phyloP scores from a whole-genome alignment of 192 early-diverging fungal genomes.

The Martensiomyces pterosporus region DNA sequence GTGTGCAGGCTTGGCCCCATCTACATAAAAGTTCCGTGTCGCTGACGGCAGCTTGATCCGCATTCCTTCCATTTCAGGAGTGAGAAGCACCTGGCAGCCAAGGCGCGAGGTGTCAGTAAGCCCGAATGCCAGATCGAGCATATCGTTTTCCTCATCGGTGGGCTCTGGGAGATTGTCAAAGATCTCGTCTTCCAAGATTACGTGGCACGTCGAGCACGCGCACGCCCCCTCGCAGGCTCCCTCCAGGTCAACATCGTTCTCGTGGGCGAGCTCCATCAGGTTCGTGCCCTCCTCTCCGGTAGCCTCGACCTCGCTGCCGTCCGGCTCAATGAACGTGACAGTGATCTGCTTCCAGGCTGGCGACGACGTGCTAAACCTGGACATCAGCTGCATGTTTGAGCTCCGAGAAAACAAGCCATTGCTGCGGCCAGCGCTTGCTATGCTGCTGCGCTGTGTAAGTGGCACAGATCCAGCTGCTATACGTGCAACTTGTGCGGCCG shows the following conservation, averaged over 20 bases:
- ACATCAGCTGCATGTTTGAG: neutral
- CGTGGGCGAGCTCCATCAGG: slow-evolving; percentile 87
- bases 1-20: slow-evolving; percentile 56
- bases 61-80: slow-evolving; percentile 81
- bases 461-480: too few species aligned
- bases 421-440: too few species aligned
- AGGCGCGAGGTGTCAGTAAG: slow-evolving; percentile 94
- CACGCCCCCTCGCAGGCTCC: slow-evolving; percentile 95
- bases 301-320: slow-evolving; percentile 73
- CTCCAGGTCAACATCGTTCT: slow-evolving; percentile 89
- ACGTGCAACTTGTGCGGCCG: too few species aligned
- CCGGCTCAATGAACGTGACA: slow-evolving; percentile 81
- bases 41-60: slow-evolving; percentile 85
- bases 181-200: slow-evolving; percentile 76
- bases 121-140: slow-evolving; percentile 96
- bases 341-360: slow-evolving; percentile 32
- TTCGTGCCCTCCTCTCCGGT: slow-evolving; percentile 80
- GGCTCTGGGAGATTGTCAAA: slow-evolving; percentile 89
- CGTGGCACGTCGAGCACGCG: slow-evolving; percentile 94
- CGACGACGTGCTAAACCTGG: slow-evolving; percentile 18
- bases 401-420: too few species aligned
- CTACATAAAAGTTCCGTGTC: slow-evolving; percentile 85
- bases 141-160: slow-evolving; percentile 96
- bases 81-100: slow-evolving; percentile 89
- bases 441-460: too few species aligned